These are phyloP conservation scores for Kregervanrija pseudodelftensis DNA, from an alignment of 805 yeast species.

Conservation along the genomic window DNA sequence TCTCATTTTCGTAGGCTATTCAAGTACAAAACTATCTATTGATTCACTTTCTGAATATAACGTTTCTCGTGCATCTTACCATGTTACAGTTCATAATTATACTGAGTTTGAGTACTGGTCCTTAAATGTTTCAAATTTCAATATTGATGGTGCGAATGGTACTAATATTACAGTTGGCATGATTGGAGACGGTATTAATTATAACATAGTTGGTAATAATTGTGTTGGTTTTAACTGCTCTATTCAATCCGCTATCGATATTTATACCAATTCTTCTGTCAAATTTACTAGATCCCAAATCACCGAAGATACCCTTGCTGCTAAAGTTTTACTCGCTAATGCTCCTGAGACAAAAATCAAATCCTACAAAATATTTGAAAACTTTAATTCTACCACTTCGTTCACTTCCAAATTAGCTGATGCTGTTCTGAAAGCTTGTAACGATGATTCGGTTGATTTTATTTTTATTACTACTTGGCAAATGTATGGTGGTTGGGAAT, in stretches of 20 bases:
- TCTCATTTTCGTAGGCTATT: no score
- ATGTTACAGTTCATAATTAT: not conserved
- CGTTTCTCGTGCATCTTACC: constrained; percentile 1
- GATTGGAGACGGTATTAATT: constrained; percentile 7
- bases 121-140: not conserved
- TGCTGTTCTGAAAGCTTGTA: constrained; percentile 1
- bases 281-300: not conserved
- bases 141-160: not conserved
- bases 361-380: constrained; percentile 5
- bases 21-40: no score
- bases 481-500: constrained; percentile 5
- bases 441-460: constrained; percentile 4
- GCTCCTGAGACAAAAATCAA: constrained; percentile 2
- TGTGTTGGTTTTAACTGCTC: not conserved
- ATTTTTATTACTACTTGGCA: constrained; percentile 6
- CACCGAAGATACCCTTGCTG: constrained; percentile 6
- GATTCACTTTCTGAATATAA: not conserved
- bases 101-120: constrained; percentile 3
- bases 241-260: not conserved
- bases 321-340: constrained; percentile 1
- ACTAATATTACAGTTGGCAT: constrained; percentile 3
- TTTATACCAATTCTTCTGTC: not conserved
- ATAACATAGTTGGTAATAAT: not conserved
- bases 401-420: not conserved
- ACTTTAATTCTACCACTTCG: not conserved